phyloP scores from a whole-genome alignment of 31 red algal species.

The Porphyra umbilicalis region DNA sequence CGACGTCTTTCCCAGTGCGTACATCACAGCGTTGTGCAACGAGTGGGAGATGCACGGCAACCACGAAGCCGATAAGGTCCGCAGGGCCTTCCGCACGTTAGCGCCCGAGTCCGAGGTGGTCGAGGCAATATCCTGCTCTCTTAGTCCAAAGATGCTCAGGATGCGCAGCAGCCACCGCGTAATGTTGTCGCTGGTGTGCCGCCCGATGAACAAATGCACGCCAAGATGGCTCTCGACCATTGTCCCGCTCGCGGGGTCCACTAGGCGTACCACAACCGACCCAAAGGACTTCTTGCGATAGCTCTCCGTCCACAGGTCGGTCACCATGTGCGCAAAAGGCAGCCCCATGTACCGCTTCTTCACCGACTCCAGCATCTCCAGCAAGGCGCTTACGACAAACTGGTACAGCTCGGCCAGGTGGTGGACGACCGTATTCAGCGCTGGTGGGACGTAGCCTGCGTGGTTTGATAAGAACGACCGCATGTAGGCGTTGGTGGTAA shows the following conservation, averaged over 20 bases:
- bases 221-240: background rate
- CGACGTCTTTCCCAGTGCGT: background rate
- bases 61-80: background rate
- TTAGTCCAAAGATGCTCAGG: background rate
- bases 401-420: background rate
- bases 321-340: background rate
- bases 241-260: background rate
- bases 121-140: background rate
- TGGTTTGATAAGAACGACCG: background rate
- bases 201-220: background rate
- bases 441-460: background rate
- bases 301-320: background rate
- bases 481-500: background rate
- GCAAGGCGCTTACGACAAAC: background rate
- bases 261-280: background rate
- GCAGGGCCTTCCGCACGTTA: background rate
- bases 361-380: background rate
- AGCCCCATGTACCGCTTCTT: background rate
- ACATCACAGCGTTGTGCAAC: background rate
- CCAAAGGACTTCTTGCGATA: background rate
- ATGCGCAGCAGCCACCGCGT: background rate
- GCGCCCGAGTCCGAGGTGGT: background rate
- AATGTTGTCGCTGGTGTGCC: background rate
- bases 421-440: background rate
- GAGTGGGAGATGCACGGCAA: background rate